A percentile compares a stretch with the other conserved stretches of the same genome.
Conservation (phyloP, 306 rosid genomes). For the Gillenia trifoliata region DNA sequence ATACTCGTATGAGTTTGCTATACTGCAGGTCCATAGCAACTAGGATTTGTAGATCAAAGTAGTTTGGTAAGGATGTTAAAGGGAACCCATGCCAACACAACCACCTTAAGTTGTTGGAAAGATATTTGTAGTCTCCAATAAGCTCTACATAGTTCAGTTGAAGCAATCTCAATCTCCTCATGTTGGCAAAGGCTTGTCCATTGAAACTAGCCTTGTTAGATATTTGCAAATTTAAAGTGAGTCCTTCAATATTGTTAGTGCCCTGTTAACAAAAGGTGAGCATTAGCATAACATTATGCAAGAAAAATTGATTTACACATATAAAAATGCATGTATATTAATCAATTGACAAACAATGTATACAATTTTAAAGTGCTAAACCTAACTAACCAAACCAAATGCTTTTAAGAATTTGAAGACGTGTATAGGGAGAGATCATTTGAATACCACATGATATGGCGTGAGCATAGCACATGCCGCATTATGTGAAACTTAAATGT, state of each 20-base stretch:
- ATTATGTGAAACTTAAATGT: no score
- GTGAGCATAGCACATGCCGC: no score
- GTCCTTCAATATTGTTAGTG: slow-evolving; percentile 12
- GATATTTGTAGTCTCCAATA: slow-evolving; percentile 12
- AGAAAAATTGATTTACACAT: neutral
- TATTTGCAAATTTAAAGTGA: slow-evolving; percentile 1
- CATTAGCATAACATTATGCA: neutral
- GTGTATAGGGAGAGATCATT: no score
- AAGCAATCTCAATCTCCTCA: slow-evolving; percentile 37
- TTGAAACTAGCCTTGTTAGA: neutral
- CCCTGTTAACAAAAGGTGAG: slow-evolving; percentile 7
- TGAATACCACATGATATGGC: no score
- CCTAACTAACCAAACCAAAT: no score
- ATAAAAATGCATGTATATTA: no score
- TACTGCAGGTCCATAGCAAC: slow-evolving; percentile 30
- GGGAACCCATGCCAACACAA: slow-evolving; percentile 9
- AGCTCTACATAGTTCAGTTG: slow-evolving; percentile 25
- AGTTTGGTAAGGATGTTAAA: neutral
- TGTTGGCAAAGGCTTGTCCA: slow-evolving; percentile 24
- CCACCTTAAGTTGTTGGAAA: slow-evolving; percentile 27
- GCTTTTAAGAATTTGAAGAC: no score
- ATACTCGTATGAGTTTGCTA: slow-evolving; percentile 30
- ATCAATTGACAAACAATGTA: no score
- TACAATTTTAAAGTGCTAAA: no score
- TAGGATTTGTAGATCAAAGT: slow-evolving; percentile 16